Evolutionary conservation across 106 monocot genomes (phyloP), one percentile per base, ranked within the genome.

Genomic region (Ottelia alismoides): DNA sequence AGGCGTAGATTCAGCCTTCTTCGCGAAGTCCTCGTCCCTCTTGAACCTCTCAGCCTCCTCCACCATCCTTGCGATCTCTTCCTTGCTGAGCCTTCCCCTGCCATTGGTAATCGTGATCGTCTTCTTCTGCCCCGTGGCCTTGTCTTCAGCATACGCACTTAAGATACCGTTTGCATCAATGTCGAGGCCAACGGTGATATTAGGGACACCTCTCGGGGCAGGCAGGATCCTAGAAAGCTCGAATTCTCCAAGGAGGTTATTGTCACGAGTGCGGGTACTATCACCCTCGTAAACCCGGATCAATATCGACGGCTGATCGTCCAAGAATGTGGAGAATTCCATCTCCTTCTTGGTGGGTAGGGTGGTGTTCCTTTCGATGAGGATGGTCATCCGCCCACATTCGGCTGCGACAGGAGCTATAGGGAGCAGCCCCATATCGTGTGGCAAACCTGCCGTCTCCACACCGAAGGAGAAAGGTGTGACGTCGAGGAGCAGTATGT

Each of bases 91-190:
- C 59, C 59, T 18, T 27, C 46, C 46, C 59, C 46, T 44, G 25
- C 46, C 46, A 45, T 60, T 60, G 23, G 45, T 60, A 11, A 60
- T 60, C 9, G 59, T 60, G 22, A 60, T 60, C 59, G 4, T 4
- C 40, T 60, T 60, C 46, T 60, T 47, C 20, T 72, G 72, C 45
- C 82, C 82, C 1, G 81, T 57, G 14, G 65, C 76, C 68, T 73
- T 77, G 31, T 76, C 76, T 72, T 73, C 82, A 0, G 82, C 72
- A 0, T 75, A 76, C n/a, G 76, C 84, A 28, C 78, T 79, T 31
- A 83, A 28, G 30, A 83, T 78, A 14, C 83, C 83, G 25, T 83
- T 75, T 2, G 74, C 83, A 40, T 78, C 74, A 20, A 84, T 79
- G 47, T 75, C 78, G n/a, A 84, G 79, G 68, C 75, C 68, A 20